Percentiles rank a stretch among this genome's conserved stretches.
These are phyloP conservation scores for Nidularia pulvinata DNA, from an alignment of 768 basidiomycete genomes.

Conservation along the genomic window DNA sequence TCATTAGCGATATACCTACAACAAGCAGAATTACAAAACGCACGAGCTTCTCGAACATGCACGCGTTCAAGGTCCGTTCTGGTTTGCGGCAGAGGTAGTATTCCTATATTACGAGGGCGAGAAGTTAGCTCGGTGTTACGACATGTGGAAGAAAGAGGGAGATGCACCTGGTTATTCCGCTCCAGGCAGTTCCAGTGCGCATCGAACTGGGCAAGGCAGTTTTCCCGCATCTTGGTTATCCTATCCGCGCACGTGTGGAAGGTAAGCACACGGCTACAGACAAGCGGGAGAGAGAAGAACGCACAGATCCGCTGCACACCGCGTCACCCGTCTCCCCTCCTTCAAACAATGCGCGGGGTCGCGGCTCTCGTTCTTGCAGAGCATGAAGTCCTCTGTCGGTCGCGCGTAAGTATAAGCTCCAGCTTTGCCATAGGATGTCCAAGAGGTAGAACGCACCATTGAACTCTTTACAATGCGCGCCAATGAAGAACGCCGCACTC, in stretches of 20 bases:
- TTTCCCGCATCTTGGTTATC: conserved; percentile 91
- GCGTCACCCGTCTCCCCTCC: conserved; percentile 94
- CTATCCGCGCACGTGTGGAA: too few relatives aligned
- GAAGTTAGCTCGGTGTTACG: not conserved
- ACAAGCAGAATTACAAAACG: conserved; percentile 27
- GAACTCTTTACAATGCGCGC: conserved; percentile 92
- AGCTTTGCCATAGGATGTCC: not conserved
- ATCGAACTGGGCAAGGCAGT: conserved; percentile 86
- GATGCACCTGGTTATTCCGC: conserved; percentile 92
- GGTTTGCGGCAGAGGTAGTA: conserved; percentile 88
- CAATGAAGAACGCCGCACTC: conserved; percentile 97
- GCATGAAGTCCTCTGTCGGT: conserved; percentile 68
- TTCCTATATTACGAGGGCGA: too few relatives aligned
- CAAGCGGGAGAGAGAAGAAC: conserved; percentile 23
- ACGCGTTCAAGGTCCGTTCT: conserved; percentile 86
- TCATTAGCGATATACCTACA: not conserved
- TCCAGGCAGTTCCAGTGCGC: conserved; percentile 96
- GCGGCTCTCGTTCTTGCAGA: conserved; percentile 92
- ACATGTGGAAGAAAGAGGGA: conserved; percentile 18
- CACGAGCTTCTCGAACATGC: conserved; percentile 96
- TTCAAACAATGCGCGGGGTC: conserved; percentile 93
- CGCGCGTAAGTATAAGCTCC: too few relatives aligned
- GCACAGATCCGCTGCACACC: conserved; percentile 93
- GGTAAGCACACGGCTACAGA: too few relatives aligned
- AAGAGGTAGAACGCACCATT: conserved; percentile 66